Base-by-base conservation (phyloP, 78 protist species). In the Goniomonas avonlea region DNA sequence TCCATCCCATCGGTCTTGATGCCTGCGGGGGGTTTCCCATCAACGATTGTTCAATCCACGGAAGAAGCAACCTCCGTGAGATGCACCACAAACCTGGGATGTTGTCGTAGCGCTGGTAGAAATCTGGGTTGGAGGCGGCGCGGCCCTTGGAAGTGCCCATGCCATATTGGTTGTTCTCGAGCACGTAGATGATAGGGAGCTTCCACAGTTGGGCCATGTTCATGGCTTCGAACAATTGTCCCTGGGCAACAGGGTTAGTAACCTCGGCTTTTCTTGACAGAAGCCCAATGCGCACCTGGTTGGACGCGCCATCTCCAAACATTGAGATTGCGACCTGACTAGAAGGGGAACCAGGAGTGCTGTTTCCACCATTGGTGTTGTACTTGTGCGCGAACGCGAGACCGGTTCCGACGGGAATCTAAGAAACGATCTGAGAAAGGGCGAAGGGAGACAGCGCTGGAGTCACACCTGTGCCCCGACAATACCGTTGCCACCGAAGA, bases 231-330 rank as follows among this genome's bases (percentile, higher is more conserved):
- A 59, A 59, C 34, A 59, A 29, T 35, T 59, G 31, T 29, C 7
- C n/a, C n/a, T n/a, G n/a, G n/a, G n/a, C n/a, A n/a, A n/a, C n/a
- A n/a, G n/a, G n/a, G n/a, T n/a, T n/a, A n/a, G 55, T 17, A 48
- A 48, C 55, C 55, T 13, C 17, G 55, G 55, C 55, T 13, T 48
- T 48, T 17, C 32, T n/a, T n/a, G 32, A 48, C 25, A 17, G 53
- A 61, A 11, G 13, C n/a, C 37, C 2, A 18, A 88, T 73, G 81
- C 88, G 96, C 21, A 91, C 94, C 82, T 95, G 98, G 75, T 93
- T 93, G 84, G 96, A 92, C 4, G 98, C 98, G 43, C 98, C 98
- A 53, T 95, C 98, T 53, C 98, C 98, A 71, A 86, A 93, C 41
- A 78, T 31, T 29, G 96, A 50, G 9, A 92, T 7, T 53, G 87